phyloP scores from a whole-genome alignment of 164 flowering plant genomes.

The Houttuynia cordata region DNA sequence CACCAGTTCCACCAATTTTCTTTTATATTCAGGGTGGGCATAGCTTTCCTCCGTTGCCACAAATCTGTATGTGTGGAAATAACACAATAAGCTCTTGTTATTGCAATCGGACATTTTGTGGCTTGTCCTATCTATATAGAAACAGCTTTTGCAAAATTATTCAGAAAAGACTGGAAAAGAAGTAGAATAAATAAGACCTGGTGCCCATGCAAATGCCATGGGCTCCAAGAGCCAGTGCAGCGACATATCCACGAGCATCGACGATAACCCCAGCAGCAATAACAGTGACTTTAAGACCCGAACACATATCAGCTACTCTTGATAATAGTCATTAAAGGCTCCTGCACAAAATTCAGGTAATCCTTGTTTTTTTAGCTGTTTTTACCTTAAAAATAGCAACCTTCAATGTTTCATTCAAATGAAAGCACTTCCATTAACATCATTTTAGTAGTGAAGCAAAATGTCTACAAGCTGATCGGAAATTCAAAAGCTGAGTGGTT shows the following conservation, averaged over 20 bases:
- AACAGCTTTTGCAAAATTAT: background rate
- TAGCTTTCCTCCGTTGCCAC: conserved; percentile 74
- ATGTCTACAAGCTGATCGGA: no score
- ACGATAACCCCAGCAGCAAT: conserved; percentile 90
- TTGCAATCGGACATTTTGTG: no score
- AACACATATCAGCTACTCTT: conserved; percentile 66
- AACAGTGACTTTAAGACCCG: conserved; percentile 41
- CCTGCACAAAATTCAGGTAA: conserved; percentile 29
- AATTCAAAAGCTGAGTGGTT: no score
- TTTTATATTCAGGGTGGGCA: conserved; percentile 81
- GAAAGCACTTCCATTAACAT: no score
- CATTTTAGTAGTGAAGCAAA: no score
- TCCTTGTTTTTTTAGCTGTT: no score
- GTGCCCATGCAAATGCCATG: conserved; percentile 70
- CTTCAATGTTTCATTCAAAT: background rate
- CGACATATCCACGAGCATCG: conserved; percentile 88
- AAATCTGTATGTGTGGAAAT: conserved; percentile 37
- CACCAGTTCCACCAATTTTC: conserved; percentile 47
- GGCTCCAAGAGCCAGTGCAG: conserved; percentile 90
- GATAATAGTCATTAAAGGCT: conserved; percentile 51
- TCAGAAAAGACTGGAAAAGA: background rate
- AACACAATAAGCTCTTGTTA: no score
- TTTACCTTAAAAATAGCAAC: background rate
- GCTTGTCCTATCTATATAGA: no score
- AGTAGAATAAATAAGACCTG: conserved; percentile 25